Base-by-base conservation (phyloP, 2,329 filamentous ascomycete genomes). In the Ustulina deusta region DNA sequence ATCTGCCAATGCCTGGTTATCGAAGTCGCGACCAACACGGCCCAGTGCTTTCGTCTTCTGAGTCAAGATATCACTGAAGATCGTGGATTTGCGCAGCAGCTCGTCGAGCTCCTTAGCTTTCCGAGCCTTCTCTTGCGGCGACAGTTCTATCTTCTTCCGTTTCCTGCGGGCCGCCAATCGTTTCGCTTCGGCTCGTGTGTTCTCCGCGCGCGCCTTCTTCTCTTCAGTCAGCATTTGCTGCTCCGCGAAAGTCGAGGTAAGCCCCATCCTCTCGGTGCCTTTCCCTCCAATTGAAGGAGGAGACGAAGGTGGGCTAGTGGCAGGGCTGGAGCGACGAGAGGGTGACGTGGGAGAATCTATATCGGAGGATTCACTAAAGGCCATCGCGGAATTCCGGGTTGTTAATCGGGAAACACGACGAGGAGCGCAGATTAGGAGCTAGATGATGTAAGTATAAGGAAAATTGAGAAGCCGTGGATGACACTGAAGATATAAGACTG, bases 1-100 rank as follows among this genome's bases (percentile, higher is more conserved):
- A 68, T 89, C 87, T 6, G 87, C 87, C 0, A 90, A 78, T 0
- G 85, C 81, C 72, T 89, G 85, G 13, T 88, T 88, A 65, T 89
- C 86, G 1, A 90, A 81, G 9, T 84, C 83, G 2, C 85, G 87
- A 2, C 89, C 89, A 0, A 90, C 87, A 1, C 88, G 84, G 1
- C 89, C 89, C 0, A 91, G 80, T 0, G 86, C 87, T 57, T 89
- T 83, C 0, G 89, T 90, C 77, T 90, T 90, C 63, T 87, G 85
- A 0, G 87, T 90, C 1, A 91, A 75, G 10, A 90, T 89, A 42
- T 89, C 86, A 25, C 85, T 87, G 64, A 90, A 91, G 0, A 87
- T 84, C 0, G 84, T 86, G 55, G 86, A 89, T 74, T 90, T 87
- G 48, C 81, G 81, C 0, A 91, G 79, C 1, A 91, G 78, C 56